Base-by-base conservation (phyloP, 495 filamentous ascomycete genomes). In the Tuber magnatum region DNA sequence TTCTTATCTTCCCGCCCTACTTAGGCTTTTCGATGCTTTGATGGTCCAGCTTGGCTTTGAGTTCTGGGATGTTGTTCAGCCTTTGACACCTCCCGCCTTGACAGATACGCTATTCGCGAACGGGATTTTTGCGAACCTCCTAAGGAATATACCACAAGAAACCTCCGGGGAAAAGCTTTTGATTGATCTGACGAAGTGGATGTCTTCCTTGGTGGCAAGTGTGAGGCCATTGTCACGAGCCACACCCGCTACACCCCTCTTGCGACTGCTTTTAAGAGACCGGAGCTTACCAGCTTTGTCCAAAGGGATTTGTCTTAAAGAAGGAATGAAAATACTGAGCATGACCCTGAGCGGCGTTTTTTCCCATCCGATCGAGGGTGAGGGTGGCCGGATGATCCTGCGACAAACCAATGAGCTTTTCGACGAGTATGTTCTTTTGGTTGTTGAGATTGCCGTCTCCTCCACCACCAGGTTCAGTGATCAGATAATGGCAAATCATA, bases 241-340 rank as follows among this genome's bases (percentile, higher is more conserved):
- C 48, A 78, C 78, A 35, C 76, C 78, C 51, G 78, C 81, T 42
- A 74, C 81, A 35, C 70, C 74, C 12, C 73, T 82, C 40, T 69
- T 82, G 24, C 70, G 75, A 22, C 77, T 82, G 40, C 76, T 82
- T 73, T 76, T 82, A 22, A 75, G 74, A 22, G 74, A 61, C 38
- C 72, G 56, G 32, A 77, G 61, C 46, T 43, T 78, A 24, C 78
- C 81, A 16, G 71, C 81, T 44, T 70, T 82, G 38, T 81, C 81
- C 48, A 75, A 75, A 48, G 80, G 80, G 28, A 73, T 82, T 20
- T 82, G 81, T 70, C 69, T 78, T 44, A 79, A 82, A 42, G 81
- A 82, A 42, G 81, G 80, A n/a, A 82, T 82, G 81, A 82, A 77
- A 14, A 72, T 82, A 69, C 51, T 82, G 51, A 80, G 77, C 46